Percentiles rank a stretch among this genome's conserved stretches.
These are phyloP conservation scores for Phlebopus sp. DNA, from an alignment of 1,284 basidiomycete species.

Conservation along the genomic window DNA sequence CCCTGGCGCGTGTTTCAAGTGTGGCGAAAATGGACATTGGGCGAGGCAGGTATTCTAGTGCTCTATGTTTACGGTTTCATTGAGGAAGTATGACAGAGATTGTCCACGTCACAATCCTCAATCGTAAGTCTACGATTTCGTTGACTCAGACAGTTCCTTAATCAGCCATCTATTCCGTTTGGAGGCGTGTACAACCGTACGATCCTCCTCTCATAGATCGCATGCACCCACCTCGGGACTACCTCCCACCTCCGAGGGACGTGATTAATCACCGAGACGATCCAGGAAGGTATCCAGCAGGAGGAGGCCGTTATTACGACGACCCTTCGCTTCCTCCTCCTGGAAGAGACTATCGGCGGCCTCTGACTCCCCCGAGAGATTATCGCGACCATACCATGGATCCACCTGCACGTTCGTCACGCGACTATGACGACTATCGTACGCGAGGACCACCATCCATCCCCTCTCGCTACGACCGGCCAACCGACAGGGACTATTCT, in stretches of 20 bases:
- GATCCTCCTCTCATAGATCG: slow-evolving; percentile 52
- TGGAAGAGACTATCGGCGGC: slow-evolving; percentile 56
- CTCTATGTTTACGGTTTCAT: slow-evolving; percentile 5
- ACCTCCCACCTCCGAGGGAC: slow-evolving; percentile 46
- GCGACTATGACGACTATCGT: slow-evolving; percentile 68
- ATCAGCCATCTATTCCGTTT: slow-evolving; percentile 1
- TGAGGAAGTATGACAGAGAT: slow-evolving; percentile 48
- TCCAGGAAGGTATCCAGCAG: slow-evolving; percentile 39
- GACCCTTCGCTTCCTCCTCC: slow-evolving; percentile 47
- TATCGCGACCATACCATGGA: slow-evolving; percentile 48
- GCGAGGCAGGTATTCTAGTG: slow-evolving; percentile 56
- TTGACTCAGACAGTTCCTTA: neutral
- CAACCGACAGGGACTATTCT: slow-evolving; percentile 48
- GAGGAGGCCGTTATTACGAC: slow-evolving; percentile 56
- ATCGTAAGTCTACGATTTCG: slow-evolving; percentile 34
- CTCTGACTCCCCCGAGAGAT: slow-evolving; percentile 60
- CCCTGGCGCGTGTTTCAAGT: slow-evolving; percentile 82
- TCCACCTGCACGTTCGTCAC: slow-evolving; percentile 44
- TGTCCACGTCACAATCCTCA: slow-evolving; percentile 59
- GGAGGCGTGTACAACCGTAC: slow-evolving; percentile 30
- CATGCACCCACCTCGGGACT: slow-evolving; percentile 46
- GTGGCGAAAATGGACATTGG: slow-evolving; percentile 81
- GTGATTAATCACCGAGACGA: slow-evolving; percentile 48
- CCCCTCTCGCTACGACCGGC: slow-evolving; percentile 44
- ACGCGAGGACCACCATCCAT: slow-evolving; percentile 44